Evolutionary conservation across 148 eudicot genomes (phyloP).

Genomic region (Rhododendron williamsianum): DNA sequence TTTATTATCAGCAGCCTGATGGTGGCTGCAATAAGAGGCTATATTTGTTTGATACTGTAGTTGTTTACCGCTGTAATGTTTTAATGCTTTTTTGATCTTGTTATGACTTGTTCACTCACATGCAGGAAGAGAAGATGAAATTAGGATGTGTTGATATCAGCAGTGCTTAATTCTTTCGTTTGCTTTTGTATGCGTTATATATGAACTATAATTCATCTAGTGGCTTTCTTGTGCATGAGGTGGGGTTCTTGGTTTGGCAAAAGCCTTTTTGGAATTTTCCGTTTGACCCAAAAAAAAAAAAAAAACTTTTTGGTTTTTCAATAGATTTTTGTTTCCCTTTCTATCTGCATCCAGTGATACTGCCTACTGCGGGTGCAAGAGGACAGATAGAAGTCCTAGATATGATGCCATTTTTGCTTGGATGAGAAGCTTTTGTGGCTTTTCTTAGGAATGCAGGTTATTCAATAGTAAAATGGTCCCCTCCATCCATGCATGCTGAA

Average conservation of each 20-base stretch:
- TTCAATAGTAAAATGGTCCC: background rate
- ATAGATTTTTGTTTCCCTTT: background rate
- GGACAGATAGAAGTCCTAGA: background rate
- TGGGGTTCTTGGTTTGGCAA: background rate
- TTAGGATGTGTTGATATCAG: background rate
- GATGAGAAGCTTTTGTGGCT: background rate
- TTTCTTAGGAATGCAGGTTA: background rate
- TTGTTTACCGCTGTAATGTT: background rate
- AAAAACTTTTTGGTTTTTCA: background rate
- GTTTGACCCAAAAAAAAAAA: too few relatives aligned
- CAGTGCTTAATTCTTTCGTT: background rate
- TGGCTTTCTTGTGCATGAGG: background rate
- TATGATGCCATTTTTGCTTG: background rate
- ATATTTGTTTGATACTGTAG: background rate
- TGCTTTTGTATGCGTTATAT: background rate
- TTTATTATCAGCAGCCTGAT: background rate
- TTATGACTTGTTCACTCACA: background rate
- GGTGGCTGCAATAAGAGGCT: background rate
- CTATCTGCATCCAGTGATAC: background rate
- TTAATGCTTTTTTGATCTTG: background rate
- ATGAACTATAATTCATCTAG: background rate
- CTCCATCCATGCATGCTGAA: background rate
- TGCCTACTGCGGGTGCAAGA: background rate
- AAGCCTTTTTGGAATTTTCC: background rate
- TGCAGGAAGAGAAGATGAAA: background rate